Evolutionary conservation across 345 rosid genomes (phyloP), one percentile per base, ranked within the genome.

Genomic region (Melastoma malabathricum): DNA sequence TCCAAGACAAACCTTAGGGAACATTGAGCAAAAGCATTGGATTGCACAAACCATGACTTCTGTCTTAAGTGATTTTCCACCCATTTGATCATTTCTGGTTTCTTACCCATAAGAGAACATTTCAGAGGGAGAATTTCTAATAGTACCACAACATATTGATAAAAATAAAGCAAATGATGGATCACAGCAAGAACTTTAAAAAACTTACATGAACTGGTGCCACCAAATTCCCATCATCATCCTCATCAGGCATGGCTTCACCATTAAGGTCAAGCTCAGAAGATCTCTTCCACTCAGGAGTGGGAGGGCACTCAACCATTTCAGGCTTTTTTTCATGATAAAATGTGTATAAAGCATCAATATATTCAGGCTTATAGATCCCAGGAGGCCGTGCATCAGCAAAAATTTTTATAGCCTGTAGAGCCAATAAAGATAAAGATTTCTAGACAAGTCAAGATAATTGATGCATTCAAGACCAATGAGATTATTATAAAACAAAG

Each of bases 211-310:
- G 71, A 41, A 60, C 52, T 44, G 69, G 72, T 20, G 69, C 72
- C 68, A 64, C 63, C 50, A 75, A 45, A 68, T 57, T 69, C 60
- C 81, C 84, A 66, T 80, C 87, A 44, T 76, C 83, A 13, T 83
- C 80, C 10, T 78, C 85, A 67, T 76, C 83, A 16, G 86, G 77
- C 58, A 76, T 64, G 31, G 95, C 97, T 83, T 93, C 95, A 60
- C 99, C 99, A 64, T 93, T 88, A 59, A 93, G 83, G 86, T 88
- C 99, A 50, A 93, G 77, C 51, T 80, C 99, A 16, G 86, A 74
- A 65, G 96, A 78, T 56, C 89, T 75, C 70, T 93, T 93, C 99
- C 99, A 93, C 62, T 93, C 99, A 18, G 97, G 99, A 65, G 88
- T 88, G 59, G 77, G 47, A 12, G 99, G 99, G 60, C 86, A 93